phyloP scores from a whole-genome alignment of 345 rosid species.

The Corymbia maculata region DNA sequence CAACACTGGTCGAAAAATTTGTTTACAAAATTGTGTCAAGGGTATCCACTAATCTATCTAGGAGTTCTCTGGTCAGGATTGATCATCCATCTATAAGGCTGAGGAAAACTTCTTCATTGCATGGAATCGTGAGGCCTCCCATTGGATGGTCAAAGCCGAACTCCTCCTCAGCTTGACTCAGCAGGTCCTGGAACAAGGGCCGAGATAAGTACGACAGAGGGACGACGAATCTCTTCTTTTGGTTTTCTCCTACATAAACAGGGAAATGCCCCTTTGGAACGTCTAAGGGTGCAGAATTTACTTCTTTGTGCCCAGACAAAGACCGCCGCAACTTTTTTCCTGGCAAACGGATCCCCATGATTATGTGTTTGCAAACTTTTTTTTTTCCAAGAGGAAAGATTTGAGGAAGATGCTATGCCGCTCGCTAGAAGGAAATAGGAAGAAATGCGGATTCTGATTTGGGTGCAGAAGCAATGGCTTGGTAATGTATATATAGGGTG shows the following conservation, averaged over 20 bases:
- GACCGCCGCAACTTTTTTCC: background rate
- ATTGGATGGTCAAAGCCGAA: constrained; percentile 26
- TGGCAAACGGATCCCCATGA: background rate
- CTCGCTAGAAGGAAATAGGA: background rate
- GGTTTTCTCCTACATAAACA: constrained; percentile 29
- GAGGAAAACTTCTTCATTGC: constrained; percentile 15
- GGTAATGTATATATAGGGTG: background rate
- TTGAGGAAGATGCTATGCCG: background rate
- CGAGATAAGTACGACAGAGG: constrained; percentile 21
- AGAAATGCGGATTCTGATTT: background rate
- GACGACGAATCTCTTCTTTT: constrained; percentile 17
- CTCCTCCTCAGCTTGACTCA: constrained; percentile 21
- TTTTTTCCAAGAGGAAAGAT: background rate
- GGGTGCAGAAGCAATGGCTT: background rate
- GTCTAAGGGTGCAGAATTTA: background rate
- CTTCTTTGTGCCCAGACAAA: background rate
- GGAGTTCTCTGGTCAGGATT: background rate
- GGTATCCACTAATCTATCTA: background rate
- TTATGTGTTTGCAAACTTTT: background rate
- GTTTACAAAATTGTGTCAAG: background rate
- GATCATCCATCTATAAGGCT: background rate
- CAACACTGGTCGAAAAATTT: background rate
- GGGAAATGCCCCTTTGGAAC: constrained; percentile 20
- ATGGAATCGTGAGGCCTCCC: constrained; percentile 33
- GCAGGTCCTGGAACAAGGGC: constrained; percentile 18